Conservation (phyloP, 176 grass and related monocot genomes). For the Rhynchospora pubera region DNA sequence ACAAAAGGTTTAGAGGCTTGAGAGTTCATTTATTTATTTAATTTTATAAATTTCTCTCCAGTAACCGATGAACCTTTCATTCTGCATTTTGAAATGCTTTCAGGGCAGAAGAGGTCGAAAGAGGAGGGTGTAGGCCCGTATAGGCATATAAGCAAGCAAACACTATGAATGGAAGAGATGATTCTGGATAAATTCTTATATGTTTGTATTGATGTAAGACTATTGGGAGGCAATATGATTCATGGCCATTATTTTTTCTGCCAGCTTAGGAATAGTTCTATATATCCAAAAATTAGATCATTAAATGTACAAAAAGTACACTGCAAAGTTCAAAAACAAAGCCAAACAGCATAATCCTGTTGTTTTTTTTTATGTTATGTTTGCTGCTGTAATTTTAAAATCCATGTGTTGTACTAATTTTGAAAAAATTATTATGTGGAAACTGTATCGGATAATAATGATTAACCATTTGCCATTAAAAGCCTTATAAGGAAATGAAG, state of each 20-base stretch:
- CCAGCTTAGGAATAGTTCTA: background rate
- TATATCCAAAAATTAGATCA: background rate
- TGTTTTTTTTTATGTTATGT: background rate
- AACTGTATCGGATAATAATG: background rate
- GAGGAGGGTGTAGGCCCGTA: background rate
- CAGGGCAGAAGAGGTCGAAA: slow-evolving; percentile 10
- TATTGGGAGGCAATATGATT: background rate
- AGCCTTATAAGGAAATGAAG: background rate
- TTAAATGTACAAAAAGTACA: background rate
- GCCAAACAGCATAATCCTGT: background rate
- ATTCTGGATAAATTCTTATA: background rate
- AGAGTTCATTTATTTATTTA: background rate
- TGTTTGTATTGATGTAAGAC: background rate
- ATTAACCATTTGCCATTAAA: background rate
- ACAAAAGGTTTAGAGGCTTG: background rate
- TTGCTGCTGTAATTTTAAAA: background rate
- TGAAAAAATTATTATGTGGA: background rate
- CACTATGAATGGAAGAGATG: background rate
- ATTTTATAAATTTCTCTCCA: background rate
- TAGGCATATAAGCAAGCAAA: slow-evolving; percentile 2
- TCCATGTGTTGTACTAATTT: background rate
- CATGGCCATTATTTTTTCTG: background rate
- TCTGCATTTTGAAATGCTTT: slow-evolving; percentile 1
- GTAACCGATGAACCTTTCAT: background rate
- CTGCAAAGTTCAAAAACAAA: background rate